Conservation (phyloP, 208 protist species). For the Leishmania mexicana region DNA sequence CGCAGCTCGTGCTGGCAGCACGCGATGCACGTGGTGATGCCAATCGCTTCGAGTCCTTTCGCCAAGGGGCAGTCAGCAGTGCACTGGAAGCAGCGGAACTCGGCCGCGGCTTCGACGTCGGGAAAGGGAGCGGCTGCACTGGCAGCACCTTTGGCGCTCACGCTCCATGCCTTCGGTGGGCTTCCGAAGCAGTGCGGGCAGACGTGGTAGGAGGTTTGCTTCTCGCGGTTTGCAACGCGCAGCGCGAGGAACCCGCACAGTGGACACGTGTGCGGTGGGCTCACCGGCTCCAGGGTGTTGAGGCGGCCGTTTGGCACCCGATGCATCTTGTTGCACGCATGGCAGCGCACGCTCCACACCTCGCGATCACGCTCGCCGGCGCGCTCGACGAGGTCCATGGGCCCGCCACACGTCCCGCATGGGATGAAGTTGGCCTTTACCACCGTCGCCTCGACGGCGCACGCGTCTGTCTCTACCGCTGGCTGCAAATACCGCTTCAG, state of each 20-base stretch:
- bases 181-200: slow-evolving; percentile 83
- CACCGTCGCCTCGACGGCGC: slow-evolving; percentile 24
- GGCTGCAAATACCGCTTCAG: slow-evolving; percentile 49
- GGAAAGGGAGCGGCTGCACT: slow-evolving; percentile 2
- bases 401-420: slow-evolving; percentile 53
- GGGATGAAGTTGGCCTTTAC: slow-evolving; percentile 28
- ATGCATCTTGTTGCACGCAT: slow-evolving; percentile 39
- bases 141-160: not conserved
- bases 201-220: slow-evolving; percentile 71
- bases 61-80: slow-evolving; percentile 75
- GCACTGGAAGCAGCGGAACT: slow-evolving; percentile 91
- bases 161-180: slow-evolving; percentile 37
- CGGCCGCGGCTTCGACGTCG: slow-evolving; percentile 45
- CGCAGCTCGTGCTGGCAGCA: slow-evolving; percentile 75
- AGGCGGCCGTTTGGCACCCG: slow-evolving; percentile 64
- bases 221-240: slow-evolving; percentile 66
- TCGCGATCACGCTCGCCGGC: slow-evolving; percentile 47
- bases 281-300: slow-evolving; percentile 45
- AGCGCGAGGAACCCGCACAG: slow-evolving; percentile 75
- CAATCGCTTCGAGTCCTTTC: slow-evolving; percentile 57
- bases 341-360: slow-evolving; percentile 52
- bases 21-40: slow-evolving; percentile 64
- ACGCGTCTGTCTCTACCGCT: not conserved
- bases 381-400: slow-evolving; percentile 67
- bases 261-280: slow-evolving; percentile 49